Conservation (phyloP, 2,329 filamentous ascomycete species). For the Mariannaea sp. region DNA sequence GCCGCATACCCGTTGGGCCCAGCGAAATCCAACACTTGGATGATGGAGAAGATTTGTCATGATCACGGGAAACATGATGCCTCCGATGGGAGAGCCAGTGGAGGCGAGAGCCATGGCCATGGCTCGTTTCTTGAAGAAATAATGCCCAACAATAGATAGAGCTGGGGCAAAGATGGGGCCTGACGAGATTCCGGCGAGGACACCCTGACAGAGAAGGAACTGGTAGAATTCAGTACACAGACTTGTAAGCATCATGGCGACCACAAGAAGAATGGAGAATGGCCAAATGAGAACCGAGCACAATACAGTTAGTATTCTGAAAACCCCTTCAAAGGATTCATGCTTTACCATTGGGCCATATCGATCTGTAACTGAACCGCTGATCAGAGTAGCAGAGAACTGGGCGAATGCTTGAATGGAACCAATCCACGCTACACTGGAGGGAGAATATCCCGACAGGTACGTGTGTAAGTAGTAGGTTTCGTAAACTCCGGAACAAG, state of each 20-base stretch:
- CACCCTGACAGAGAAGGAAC: neutral
- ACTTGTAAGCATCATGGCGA: neutral
- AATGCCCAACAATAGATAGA: neutral
- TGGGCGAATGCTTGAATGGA: neutral
- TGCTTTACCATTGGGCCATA: neutral
- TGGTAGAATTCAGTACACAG: neutral
- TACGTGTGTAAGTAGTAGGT: neutral
- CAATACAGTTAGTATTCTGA: neutral
- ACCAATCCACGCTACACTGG: neutral
- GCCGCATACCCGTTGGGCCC: neutral
- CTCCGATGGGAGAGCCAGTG: neutral
- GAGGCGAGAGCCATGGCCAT: neutral
- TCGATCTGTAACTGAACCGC: neutral
- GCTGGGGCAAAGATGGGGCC: neutral
- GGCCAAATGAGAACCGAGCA: neutral
- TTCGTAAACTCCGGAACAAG: neutral
- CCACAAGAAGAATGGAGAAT: neutral
- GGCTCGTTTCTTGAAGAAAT: neutral
- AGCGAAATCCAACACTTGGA: neutral
- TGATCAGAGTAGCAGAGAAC: neutral
- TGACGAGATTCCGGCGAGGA: neutral
- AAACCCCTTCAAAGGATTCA: neutral
- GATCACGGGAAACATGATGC: constrained; percentile 1
- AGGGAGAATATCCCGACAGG: neutral
- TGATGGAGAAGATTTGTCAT: neutral